Evolutionary conservation across 345 rosid genomes (phyloP), one percentile per base, ranked within the genome.

Genomic region (Eucalyptus tenuipes): DNA sequence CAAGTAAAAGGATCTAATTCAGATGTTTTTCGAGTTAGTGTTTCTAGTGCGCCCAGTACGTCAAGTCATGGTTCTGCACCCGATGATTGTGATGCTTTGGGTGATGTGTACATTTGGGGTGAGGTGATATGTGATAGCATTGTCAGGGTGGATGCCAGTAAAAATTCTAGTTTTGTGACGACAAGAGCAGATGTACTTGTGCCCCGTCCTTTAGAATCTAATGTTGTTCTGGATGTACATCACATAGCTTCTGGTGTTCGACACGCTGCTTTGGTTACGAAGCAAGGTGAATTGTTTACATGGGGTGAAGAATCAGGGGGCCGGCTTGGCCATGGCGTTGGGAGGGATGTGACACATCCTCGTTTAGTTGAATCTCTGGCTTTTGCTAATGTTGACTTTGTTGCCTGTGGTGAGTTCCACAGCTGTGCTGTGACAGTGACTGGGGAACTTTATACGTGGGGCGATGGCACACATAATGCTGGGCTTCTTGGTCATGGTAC

Each of bases 241-340:
- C 97, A 94, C 85, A 92, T 97, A 91, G 95, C 99, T 49, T 95
- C 98, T 91, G 99, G 99, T 86, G 99, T 95, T 82, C 96, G 92
- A 91, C 99, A 97, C 89, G 96, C 98, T 90, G 98, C 99, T 86
- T 85, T 97, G 47, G 98, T 97, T 86, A 95, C 99, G 47, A 95
- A 94, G 88, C 99, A 97, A 91, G 99, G 99, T 86, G 99, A 97
- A 89, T 92, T 96, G 85, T 96, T 97, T 91, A 95, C 98, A 29
- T 97, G 99, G 99, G 99, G 99, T 52, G 98, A 96, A 91, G 99
- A 94, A 91, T 95, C 96, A 11, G 99, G 99, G 87, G 99, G 99
- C 85, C 92, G 97, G 90, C 99, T 97, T 86, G 99, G 99, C 91
- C 98, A 96, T 93, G 99, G 98, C 47, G 94, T 93, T 85, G 96